Evolutionary conservation across 2,329 filamentous ascomycete species (phyloP).

Genomic region (Trichoderma gracile): DNA sequence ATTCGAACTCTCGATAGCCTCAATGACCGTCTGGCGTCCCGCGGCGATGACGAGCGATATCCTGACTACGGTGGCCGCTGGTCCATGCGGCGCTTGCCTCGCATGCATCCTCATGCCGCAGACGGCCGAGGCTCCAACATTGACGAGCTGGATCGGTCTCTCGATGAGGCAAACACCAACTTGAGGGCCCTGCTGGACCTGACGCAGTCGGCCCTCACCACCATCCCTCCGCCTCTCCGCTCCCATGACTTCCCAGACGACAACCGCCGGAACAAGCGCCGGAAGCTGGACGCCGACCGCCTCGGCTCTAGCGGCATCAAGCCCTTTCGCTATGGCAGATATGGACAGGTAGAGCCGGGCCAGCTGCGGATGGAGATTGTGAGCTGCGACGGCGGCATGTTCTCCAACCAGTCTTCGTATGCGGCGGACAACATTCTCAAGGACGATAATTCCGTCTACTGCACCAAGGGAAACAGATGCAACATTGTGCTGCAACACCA

Average conservation of each 20-base stretch:
- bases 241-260: conserved; percentile 47
- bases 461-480: conserved; percentile 82
- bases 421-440: conserved; percentile 79
- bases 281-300: conserved; percentile 68
- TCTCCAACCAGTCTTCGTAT: conserved; percentile 62
- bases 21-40: conserved; percentile 34
- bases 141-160: conserved; percentile 43
- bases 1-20: conserved; percentile 41
- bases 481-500: conserved; percentile 84
- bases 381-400: conserved; percentile 82
- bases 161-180: conserved; percentile 48
- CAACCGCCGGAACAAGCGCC: conserved; percentile 62
- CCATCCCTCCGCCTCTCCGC: conserved; percentile 40
- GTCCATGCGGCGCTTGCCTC: conserved; percentile 32
- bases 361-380: conserved; percentile 82
- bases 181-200: conserved; percentile 47
- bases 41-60: conserved; percentile 33
- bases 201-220: conserved; percentile 32
- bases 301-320: conserved; percentile 48
- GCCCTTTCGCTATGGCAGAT: conserved; percentile 78
- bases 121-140: conserved; percentile 34
- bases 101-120: conserved; percentile 32
- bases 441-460: conserved; percentile 83
- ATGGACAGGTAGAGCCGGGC: conserved; percentile 83
- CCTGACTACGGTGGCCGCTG: conserved; percentile 35